Base-by-base conservation (phyloP, 208 protist species). In the Trypanosoma lewisi region DNA sequence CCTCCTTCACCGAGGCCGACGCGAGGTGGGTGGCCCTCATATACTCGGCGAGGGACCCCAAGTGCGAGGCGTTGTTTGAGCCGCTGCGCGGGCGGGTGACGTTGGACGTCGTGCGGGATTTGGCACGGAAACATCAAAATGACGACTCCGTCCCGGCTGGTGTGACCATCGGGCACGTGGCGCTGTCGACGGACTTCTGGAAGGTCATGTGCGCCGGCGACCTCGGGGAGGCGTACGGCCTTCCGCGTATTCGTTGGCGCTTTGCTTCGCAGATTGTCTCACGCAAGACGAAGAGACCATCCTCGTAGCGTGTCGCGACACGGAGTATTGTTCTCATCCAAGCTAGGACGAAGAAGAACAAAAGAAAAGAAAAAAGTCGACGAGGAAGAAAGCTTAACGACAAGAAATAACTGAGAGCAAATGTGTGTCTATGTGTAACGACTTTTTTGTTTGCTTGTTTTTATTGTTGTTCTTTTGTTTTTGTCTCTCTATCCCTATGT, bases 21-120 rank as follows among this genome's bases (percentile, higher is more conserved):
- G 84, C 82, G 8, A 78, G 89, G 2, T 92, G 81, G 82, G 55
- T 87, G 23, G 79, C 76, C 14, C 61, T 92, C 21, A 45, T 93
- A 16, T 85, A 89, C 73, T 89, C 83, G 14, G 64, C 71, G 6
- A n/a, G 76, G 2, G 73, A 74, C 42, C 34, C 59, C 17, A 65
- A 67, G n/a, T 51, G 37, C 16, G 17, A 82, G 7, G 37, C 58
- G 30, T 74, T 77, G 37, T 88, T 82, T 55, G 68, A 83, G 39
- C 33, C 41, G 30, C 53, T 80, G 42, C 82, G 78, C 59, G 39
- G 81, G 1, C 30, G 52, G 23, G 80, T 95, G 73, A 81, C 77
- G 0, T 30, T 78, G 12, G 49, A 69, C 8, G 47, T 57, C 16
- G 75, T 95, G 25, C 62, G 59, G 23, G 27, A 44, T 9, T 68